Percentiles rank a stretch among this genome's conserved stretches.
Conservation (phyloP, 2,329 filamentous ascomycete species). For the Ceratocystis smalleyi region DNA sequence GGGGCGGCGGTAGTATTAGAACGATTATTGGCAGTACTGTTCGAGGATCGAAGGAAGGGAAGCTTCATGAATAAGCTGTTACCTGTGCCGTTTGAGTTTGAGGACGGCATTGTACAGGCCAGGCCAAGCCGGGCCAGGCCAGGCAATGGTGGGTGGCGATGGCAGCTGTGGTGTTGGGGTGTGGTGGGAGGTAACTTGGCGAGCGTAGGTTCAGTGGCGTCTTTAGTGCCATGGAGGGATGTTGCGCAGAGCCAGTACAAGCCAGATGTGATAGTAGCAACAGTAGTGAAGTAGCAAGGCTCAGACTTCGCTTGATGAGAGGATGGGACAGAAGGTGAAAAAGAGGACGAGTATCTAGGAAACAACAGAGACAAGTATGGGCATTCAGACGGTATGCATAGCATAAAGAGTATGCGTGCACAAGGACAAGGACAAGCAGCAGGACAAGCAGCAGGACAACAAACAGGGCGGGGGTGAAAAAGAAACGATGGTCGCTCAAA, state of each 20-base stretch:
- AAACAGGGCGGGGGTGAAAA: neutral
- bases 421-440: neutral
- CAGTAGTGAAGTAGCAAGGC: too few species aligned
- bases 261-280: too few species aligned
- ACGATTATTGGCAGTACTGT: neutral
- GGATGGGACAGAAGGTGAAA: neutral
- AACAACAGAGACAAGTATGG: neutral
- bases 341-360: neutral
- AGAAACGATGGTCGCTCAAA: neutral
- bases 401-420: neutral
- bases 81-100: neutral
- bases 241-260: too few species aligned
- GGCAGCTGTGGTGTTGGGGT: too few species aligned
- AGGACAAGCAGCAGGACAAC: neutral
- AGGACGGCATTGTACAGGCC: neutral
- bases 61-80: conserved; percentile 4
- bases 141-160: neutral
- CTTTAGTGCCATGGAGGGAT: neutral
- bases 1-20: neutral
- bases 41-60: conserved; percentile 7
- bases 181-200: too few species aligned
- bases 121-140: neutral
- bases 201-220: too few species aligned
- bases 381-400: neutral
- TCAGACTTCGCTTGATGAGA: too few species aligned